phyloP scores from a whole-genome alignment of 2,329 filamentous ascomycete genomes.

The Fusarium sp. region DNA sequence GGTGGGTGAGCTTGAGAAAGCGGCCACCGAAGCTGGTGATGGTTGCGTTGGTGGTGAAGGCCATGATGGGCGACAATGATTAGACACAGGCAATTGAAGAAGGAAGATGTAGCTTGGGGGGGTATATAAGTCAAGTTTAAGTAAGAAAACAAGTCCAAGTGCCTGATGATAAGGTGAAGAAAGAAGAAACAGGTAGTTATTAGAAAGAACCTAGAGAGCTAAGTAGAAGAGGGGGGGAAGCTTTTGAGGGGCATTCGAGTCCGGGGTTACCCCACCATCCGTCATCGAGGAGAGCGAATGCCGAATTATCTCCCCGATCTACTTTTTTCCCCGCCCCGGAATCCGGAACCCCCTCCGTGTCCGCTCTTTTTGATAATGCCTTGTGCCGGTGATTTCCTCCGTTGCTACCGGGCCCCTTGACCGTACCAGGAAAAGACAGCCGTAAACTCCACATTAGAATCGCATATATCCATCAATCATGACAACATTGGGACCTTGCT shows the following conservation, averaged over 20 bases:
- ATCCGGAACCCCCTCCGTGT: constrained; percentile 28
- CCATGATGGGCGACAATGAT: constrained; percentile 63
- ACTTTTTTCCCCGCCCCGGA: constrained; percentile 20
- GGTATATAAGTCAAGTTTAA: neutral
- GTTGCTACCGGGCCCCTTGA: constrained; percentile 13
- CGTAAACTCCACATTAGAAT: neutral
- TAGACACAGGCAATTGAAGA: neutral
- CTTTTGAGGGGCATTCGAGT: constrained; percentile 12
- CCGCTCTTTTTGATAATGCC: neutral
- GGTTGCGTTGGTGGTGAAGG: constrained; percentile 88
- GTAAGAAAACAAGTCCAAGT: neutral
- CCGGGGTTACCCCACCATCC: constrained; percentile 37
- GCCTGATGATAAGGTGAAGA: neutral
- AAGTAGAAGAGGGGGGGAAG: constrained; percentile 13
- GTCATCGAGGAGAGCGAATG: constrained; percentile 31
- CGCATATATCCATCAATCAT: constrained; percentile 1
- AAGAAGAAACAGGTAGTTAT: constrained; percentile 9
- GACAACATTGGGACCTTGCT: neutral
- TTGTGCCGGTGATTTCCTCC: neutral
- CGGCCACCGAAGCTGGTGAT: constrained; percentile 94
- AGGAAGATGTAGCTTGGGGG: neutral
- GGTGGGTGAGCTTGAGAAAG: constrained; percentile 92
- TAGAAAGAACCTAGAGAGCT: constrained; percentile 13
- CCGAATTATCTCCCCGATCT: constrained; percentile 38
- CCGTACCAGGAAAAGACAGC: neutral